Evolutionary conservation across 2,329 filamentous ascomycete genomes (phyloP).

Genomic region (Aspergillus pseudoglaucus): DNA sequence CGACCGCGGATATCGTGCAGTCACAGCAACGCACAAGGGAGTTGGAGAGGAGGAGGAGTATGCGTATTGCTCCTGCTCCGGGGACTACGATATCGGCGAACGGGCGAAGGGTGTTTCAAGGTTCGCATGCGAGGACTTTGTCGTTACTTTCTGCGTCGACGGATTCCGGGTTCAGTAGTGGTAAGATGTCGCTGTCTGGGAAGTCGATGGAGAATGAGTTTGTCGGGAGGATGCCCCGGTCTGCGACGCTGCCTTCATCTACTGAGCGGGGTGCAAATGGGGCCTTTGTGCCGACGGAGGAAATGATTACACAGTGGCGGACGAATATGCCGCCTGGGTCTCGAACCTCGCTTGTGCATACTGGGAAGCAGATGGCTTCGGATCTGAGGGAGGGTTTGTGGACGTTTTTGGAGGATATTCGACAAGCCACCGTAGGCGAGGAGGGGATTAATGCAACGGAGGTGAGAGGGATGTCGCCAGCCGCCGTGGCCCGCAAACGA

Average conservation of each 20-base stretch:
- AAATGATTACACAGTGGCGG: conserved; percentile 34
- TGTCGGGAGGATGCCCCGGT: conserved; percentile 31
- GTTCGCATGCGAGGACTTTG: conserved; percentile 60
- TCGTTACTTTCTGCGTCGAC: conserved; percentile 68
- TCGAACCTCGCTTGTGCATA: conserved; percentile 48
- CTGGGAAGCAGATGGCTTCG: conserved; percentile 71
- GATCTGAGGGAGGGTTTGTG: conserved; percentile 85
- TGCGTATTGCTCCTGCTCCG: conserved; percentile 46
- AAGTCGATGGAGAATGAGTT: conserved; percentile 17
- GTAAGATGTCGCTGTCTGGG: conserved; percentile 1
- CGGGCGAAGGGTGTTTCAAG: conserved; percentile 60
- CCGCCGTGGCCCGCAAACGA: conserved; percentile 16
- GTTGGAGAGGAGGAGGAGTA: conserved; percentile 64
- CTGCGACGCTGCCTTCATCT: conserved; percentile 34
- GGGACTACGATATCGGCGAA: conserved; percentile 30
- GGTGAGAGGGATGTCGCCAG: conserved; percentile 27
- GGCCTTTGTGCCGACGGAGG: conserved; percentile 22
- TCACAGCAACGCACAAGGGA: conserved; percentile 47
- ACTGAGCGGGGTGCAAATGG: conserved; percentile 26
- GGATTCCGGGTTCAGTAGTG: conserved; percentile 13
- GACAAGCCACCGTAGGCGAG: conserved; percentile 92
- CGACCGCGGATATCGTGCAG: conserved; percentile 20
- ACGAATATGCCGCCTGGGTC: conserved; percentile 40
- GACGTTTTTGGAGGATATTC: conserved; percentile 91
- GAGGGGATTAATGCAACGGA: conserved; percentile 64